A percentile compares a stretch with the other conserved stretches of the same genome.
Evolutionary conservation across 306 rosid genomes (phyloP).

Genomic region (Casuarina glauca): DNA sequence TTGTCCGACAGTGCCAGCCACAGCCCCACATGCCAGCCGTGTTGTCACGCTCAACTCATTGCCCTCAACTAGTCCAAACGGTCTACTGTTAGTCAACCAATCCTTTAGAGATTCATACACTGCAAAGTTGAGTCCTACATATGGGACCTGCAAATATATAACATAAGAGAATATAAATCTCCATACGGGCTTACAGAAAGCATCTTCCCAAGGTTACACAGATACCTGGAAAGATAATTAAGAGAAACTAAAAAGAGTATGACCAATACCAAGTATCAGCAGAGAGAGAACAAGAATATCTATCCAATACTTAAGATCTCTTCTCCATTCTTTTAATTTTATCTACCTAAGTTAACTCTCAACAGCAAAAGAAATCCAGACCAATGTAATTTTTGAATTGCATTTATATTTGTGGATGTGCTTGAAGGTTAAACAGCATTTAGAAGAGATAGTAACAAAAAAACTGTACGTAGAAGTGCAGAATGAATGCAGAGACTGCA

Average conservation of each 20-base stretch:
- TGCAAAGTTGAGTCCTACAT: slow-evolving; percentile 97
- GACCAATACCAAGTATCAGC: slow-evolving; percentile 6
- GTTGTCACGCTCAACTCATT: slow-evolving; percentile 86
- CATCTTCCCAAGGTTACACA: slow-evolving; percentile 16
- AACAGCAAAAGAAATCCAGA: background rate
- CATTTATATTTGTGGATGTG: background rate
- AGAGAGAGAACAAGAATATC: background rate
- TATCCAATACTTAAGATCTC: background rate
- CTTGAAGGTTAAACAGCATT: background rate
- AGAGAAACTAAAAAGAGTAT: background rate
- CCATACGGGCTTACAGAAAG: slow-evolving; percentile 6
- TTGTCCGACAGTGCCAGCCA: slow-evolving; percentile 96
- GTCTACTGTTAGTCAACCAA: slow-evolving; percentile 66
- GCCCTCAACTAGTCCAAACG: slow-evolving; percentile 71
- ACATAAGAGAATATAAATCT: slow-evolving; percentile 19
- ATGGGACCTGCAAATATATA: slow-evolving; percentile 66
- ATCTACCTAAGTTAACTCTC: background rate
- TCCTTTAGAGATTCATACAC: slow-evolving; percentile 95
- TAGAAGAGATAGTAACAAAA: background rate
- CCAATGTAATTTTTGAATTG: background rate
- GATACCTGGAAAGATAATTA: slow-evolving; percentile 5
- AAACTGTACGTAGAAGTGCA: background rate
- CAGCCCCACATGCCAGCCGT: slow-evolving; percentile 95
- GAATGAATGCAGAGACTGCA: background rate
- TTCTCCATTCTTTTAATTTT: background rate